Base-by-base conservation (phyloP, 2,329 filamentous ascomycete genomes). In the Aspergillus eucalypticola region DNA sequence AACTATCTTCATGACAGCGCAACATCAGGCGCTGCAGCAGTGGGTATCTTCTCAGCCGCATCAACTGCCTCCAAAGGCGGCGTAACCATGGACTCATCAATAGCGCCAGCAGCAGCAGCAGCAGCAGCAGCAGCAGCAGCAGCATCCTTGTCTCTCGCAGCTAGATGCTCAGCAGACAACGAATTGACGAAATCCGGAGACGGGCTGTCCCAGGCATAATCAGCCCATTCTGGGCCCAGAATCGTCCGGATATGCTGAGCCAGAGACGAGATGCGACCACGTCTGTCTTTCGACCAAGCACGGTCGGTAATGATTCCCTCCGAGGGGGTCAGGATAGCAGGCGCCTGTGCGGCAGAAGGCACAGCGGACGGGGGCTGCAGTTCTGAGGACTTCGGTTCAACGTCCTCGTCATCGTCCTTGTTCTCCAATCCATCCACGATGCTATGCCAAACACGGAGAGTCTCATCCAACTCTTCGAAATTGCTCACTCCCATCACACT, bases 401-500 rank as follows among this genome's bases (percentile, higher is more conserved):
- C 41, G 11, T 54, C 61, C 3, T 35, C 32, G 11, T 35, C 32
- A 5, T 35, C 32, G 32, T 67, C 66, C 56, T 72, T 71, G 35
- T 78, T 75, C 60, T 80, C 77, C 10, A 83, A 64, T 1, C 80
- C 81, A 42, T 83, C 80, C 10, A 84, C 64, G 27, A 83, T 78
- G 68, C 76, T 79, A 54, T 74, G 73, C 80, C 82, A 85, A 41
- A 84, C 85, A 48, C 84, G 78, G 75, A 88, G 80, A 1, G 85
- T 87, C 76, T 88, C 86, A 61, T 87, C 81, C 51, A 89, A 71
- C 71, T 89, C 86, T 8, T 78, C 76, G 3, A 83, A 69, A 50
- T 81, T 84, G 66, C 84, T 87, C 27, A 88, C 86, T 10, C 86
- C 86, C 76, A 89, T 88, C 41, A 89, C 86, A 57, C 80, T 86